These are phyloP conservation scores for Calonectria hongkongensis DNA, from an alignment of 2,329 filamentous ascomycete genomes.

Conservation along the genomic window DNA sequence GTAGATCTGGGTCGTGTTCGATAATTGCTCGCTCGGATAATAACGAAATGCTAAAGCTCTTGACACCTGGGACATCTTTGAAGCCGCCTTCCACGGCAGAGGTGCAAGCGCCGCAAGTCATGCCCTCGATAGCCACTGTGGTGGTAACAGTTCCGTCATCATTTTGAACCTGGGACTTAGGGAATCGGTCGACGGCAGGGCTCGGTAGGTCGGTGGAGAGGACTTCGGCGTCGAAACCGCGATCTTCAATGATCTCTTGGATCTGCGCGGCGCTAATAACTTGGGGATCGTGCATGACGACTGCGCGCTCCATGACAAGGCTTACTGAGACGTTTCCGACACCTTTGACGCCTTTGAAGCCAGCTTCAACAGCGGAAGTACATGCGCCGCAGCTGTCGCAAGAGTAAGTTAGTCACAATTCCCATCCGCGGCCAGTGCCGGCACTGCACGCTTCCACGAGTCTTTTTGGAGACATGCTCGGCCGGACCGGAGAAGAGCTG, in stretches of 20 bases:
- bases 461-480: conserved; percentile 37
- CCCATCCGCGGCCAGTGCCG: conserved; percentile 28
- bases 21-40: conserved; percentile 90
- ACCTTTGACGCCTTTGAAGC: conserved; percentile 88
- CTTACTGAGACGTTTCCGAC: conserved; percentile 93
- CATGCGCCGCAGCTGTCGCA: conserved; percentile 89
- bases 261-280: conserved; percentile 84
- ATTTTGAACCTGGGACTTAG: conserved; percentile 62
- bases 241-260: conserved; percentile 90
- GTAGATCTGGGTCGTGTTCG: conserved; percentile 80
- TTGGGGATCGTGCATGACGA: conserved; percentile 89
- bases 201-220: conserved; percentile 85
- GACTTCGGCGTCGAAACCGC: conserved; percentile 93
- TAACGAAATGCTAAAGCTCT: conserved; percentile 86
- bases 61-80: conserved; percentile 83
- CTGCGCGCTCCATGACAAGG: conserved; percentile 96
- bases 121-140: conserved; percentile 86
- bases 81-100: conserved; percentile 89
- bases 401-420: conserved; percentile 59
- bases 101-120: conserved; percentile 94
- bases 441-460: conserved; percentile 28
- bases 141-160: conserved; percentile 75
- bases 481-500: conserved; percentile 43
- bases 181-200: conserved; percentile 65
- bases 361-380: conserved; percentile 94